Evolutionary conservation across 768 basidiomycete genomes (phyloP), one percentile per base, ranked within the genome.

Genomic region (Serendipita vermifera): DNA sequence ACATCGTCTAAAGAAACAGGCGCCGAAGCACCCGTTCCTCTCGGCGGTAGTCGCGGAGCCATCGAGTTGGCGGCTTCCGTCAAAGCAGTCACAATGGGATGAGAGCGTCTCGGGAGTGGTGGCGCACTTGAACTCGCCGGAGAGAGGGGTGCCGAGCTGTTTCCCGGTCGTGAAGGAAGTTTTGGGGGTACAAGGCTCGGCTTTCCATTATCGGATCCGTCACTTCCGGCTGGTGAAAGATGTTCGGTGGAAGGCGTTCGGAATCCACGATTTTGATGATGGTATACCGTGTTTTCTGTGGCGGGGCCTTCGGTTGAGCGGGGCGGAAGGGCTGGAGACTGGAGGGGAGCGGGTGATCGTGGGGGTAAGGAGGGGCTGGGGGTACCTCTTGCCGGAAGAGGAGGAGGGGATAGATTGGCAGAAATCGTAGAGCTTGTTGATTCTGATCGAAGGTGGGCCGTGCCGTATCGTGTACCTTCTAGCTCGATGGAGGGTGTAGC

Each of bases 21-120:
- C 27, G 17, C 17, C 6, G 39, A 41, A 20, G 39, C 39, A n/a
- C 17, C 27, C 5, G 17, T 26, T 7, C 7, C 15, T 41, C 39
- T 17, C 7, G 39, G 39, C 5, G 39, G 39, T 9, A 41, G 39
- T n/a, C 17, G 39, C 7, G 39, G 39, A 5, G 39, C 39, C 39
- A n/a, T 9, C 15, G 39, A 26, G 7, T 17, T 41, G 41, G 55
- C 2, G 5, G 26, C 55, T 5, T n/a, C n/a, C n/a, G n/a, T n/a
- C n/a, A 17, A 15, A 55, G 24, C 9, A 13, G 39, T 15, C 13
- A 56, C 29, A 39, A 22, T 56, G 13, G 55, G n/a, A 6, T 29
- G 55, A 32, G 15, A 26, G 17, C 29, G 57, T 13, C 55, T 29
- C 24, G 57, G 57, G 5, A 55, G 53, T 31, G 51, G 53, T 15